Conservation (phyloP, 2,329 filamentous ascomycete species). For the Epichloe sylvatica region DNA sequence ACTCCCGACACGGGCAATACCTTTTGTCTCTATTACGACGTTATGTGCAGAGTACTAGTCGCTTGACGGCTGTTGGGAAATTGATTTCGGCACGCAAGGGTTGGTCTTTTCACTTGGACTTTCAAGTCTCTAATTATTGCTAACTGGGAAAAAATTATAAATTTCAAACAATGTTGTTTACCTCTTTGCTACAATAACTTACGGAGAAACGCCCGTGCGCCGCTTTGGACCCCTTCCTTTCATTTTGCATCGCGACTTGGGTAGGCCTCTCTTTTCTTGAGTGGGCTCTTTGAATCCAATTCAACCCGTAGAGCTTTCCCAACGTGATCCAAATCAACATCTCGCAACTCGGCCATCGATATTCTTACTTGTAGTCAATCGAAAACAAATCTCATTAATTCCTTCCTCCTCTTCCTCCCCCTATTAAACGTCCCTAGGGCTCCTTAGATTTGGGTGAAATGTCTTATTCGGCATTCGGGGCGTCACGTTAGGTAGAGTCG, state of each 20-base stretch:
- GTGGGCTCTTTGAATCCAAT: not conserved
- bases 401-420: slow-evolving; percentile 1
- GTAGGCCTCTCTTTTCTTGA: not conserved
- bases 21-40: not conserved
- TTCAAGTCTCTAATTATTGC: slow-evolving; percentile 1
- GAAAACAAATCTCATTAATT: not conserved
- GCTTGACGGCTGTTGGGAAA: not conserved
- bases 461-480: slow-evolving; percentile 26
- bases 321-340: not conserved
- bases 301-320: not conserved
- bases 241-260: not conserved
- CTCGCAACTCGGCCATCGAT: not conserved
- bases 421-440: slow-evolving; percentile 23
- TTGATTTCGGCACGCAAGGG: slow-evolving; percentile 8
- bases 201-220: not conserved
- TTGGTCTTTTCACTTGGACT: slow-evolving; percentile 14
- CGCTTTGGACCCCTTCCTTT: not conserved
- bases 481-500: slow-evolving; percentile 25
- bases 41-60: not conserved
- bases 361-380: not conserved
- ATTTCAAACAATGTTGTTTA: not conserved
- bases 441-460: slow-evolving; percentile 19
- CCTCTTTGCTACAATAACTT: not conserved
- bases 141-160: not conserved
- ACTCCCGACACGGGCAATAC: not conserved